Evolutionary conservation across 495 filamentous ascomycete species (phyloP), one percentile per base, ranked within the genome.

Genomic region (Hyaloscypha bicolor): DNA sequence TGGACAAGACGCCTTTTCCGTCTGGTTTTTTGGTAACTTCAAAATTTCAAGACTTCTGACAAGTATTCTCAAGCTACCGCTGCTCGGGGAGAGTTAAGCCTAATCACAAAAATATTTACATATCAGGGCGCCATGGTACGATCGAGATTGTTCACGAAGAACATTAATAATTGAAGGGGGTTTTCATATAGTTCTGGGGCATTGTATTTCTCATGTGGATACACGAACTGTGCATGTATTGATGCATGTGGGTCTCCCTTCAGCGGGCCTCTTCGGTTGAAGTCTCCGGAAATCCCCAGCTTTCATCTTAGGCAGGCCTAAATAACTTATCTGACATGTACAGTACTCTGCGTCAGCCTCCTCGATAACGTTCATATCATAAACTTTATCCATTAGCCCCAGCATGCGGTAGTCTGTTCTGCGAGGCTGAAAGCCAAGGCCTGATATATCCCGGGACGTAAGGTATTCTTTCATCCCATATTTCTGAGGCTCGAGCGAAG

Each of bases 161-260:
- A 11, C 4, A 48, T 19, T 48, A 48, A 16, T 48, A 3, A 16
- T 48, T 48, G 42, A 19, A 48, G 42, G 42, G 42, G 42, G 11
- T 48, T 48, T 48, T 19, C 16, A 14, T 14, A 48, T 48, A 48
- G 42, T 48, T 48, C 42, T 48, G 42, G 4, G 42, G 6, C 42
- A 48, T 48, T 48, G 42, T 16, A 48, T 48, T 16, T 6, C 42
- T 16, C 11, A 48, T 48, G 2, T 48, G 42, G 42, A 4, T 19
- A 48, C 16, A 48, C 42, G 42, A 48, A 48, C 42, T 48, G 42
- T 48, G 42, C 42, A 48, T 48, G 42, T 48, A 19, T 48, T 48
- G 42, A 48, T 48, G 42, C 6, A 48, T 14, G 42, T 48, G 16
- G 42, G 16, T 12, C 12, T 8, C 42, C 42, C 11, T 6, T 12